Conservation (phyloP, 208 protist species). For the Crithidia sp. region DNA sequence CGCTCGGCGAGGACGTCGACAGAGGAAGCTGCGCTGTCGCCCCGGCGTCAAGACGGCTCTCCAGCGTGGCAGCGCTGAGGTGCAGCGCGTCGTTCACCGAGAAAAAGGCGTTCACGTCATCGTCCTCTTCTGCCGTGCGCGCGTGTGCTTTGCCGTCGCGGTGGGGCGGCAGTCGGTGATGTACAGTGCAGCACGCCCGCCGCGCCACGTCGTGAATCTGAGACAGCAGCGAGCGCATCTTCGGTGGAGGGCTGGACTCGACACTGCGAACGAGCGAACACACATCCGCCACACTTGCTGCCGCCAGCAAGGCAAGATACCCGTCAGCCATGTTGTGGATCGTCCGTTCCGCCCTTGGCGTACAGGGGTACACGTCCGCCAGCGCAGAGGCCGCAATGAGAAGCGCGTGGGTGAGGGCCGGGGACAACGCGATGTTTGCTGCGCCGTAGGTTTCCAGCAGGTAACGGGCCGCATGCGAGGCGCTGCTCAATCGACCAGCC, state of each 20-base stretch:
- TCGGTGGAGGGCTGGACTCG: neutral
- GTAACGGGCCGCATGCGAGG: conserved; percentile 1
- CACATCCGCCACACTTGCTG: neutral
- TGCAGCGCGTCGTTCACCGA: neutral
- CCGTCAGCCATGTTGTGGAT: neutral
- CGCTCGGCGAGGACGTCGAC: neutral
- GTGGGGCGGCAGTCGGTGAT: neutral
- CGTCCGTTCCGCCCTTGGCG: too few species aligned
- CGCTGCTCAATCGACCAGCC: neutral
- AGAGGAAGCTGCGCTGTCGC: neutral
- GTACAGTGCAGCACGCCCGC: neutral
- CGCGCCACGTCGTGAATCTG: conserved; percentile 3
- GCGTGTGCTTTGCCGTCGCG: neutral
- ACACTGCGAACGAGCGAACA: neutral
- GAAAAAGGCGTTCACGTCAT: conserved; percentile 29
- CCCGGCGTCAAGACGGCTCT: neutral
- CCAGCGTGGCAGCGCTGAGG: conserved; percentile 3
- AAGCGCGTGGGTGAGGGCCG: conserved; percentile 5
- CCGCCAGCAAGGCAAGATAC: conserved; percentile 5
- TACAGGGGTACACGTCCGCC: neutral
- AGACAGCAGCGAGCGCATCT: neutral
- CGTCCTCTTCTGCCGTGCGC: conserved; percentile 1
- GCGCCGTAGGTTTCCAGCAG: conserved; percentile 13
- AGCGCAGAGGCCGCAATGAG: neutral
- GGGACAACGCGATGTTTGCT: conserved; percentile 2